Conservation (phyloP, 345 rosid species). For the Brassica carinata region DNA sequence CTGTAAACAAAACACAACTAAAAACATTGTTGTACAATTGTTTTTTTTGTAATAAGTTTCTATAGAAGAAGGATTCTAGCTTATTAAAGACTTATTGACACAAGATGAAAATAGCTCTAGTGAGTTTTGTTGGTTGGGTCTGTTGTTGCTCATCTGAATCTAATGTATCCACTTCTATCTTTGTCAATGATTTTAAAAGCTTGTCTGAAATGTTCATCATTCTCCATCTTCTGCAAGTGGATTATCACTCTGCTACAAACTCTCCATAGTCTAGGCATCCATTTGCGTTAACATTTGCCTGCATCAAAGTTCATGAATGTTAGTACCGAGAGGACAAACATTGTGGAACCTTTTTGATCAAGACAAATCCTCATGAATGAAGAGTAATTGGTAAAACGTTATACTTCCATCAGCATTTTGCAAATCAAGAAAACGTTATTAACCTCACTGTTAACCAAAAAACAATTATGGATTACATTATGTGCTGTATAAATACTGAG, state of each 20-base stretch:
- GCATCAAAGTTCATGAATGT: conserved; percentile 27
- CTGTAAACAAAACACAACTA: conserved; percentile 3
- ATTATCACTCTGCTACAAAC: conserved; percentile 91
- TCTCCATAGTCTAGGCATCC: conserved; percentile 89
- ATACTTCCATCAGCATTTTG: no score
- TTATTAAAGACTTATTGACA: neutral
- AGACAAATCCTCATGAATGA: neutral
- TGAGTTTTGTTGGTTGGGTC: no score
- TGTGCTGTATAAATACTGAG: neutral
- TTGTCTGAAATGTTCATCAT: conserved; percentile 86
- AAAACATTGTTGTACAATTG: neutral
- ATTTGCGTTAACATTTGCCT: conserved; percentile 96
- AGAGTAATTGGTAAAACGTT: neutral
- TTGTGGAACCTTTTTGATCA: neutral
- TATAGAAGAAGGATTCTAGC: neutral
- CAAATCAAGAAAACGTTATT: neutral
- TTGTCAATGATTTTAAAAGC: conserved; percentile 92
- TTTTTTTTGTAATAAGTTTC: neutral
- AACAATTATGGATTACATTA: neutral
- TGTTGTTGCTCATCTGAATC: conserved; percentile 36
- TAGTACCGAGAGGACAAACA: neutral
- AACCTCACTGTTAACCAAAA: neutral
- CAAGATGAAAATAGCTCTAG: neutral
- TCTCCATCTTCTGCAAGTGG: conserved; percentile 97
- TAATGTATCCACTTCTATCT: conserved; percentile 83